Evolutionary conservation across 2,329 filamentous ascomycete species (phyloP).

Genomic region (Colletotrichum sidae): DNA sequence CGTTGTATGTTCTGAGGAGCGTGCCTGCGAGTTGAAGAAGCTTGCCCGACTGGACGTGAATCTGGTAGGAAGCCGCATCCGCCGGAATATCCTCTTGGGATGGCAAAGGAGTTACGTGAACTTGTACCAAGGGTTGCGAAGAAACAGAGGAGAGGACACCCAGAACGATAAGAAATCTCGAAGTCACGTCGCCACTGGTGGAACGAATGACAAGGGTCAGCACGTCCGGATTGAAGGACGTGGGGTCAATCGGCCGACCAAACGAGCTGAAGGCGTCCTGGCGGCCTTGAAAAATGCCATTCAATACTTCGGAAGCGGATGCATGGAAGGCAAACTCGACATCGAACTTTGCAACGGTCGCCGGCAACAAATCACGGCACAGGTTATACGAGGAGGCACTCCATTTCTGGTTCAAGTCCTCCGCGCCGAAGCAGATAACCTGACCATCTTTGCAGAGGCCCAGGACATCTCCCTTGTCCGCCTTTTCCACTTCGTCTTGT

Average conservation of each 20-base stretch:
- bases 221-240: conserved; percentile 62
- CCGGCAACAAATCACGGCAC: conserved; percentile 53
- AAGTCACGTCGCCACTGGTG: conserved; percentile 36
- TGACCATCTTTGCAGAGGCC: conserved; percentile 71
- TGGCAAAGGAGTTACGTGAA: conserved; percentile 54
- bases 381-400: conserved; percentile 56
- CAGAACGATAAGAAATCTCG: conserved; percentile 50
- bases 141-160: conserved; percentile 42
- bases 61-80: conserved; percentile 55
- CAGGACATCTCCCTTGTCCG: conserved; percentile 55
- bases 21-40: conserved; percentile 70
- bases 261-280: conserved; percentile 65
- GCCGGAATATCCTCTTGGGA: conserved; percentile 37
- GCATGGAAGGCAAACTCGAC: conserved; percentile 63
- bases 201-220: conserved; percentile 62
- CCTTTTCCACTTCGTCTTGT: not conserved
- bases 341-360: conserved; percentile 49
- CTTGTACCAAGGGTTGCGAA: conserved; percentile 46
- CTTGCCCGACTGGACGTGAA: conserved; percentile 73
- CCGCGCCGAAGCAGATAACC: conserved; percentile 69
- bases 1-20: conserved; percentile 70
- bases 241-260: conserved; percentile 57
- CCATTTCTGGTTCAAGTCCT: conserved; percentile 63
- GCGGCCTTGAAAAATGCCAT: conserved; percentile 67
- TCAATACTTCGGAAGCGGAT: conserved; percentile 59